Conservation (phyloP, 2,329 filamentous ascomycete species). For the Beauveria sp. region DNA sequence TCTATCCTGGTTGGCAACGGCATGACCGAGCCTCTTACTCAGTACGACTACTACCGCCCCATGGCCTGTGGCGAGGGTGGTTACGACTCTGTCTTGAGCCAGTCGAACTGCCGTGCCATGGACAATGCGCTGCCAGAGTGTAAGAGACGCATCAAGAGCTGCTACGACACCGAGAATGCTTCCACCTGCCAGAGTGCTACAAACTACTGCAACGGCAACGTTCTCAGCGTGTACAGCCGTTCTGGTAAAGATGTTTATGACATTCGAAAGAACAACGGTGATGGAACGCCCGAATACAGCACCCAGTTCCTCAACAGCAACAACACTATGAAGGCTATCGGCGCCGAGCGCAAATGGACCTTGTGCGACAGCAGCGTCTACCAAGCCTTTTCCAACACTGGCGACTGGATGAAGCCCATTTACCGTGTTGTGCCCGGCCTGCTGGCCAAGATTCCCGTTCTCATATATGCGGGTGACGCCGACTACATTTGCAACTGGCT, state of each 20-base stretch:
- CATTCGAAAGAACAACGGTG: slow-evolving; percentile 85
- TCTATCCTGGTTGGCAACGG: slow-evolving; percentile 94
- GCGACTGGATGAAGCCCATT: slow-evolving; percentile 99
- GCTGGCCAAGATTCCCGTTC: slow-evolving; percentile 83
- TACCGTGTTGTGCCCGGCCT: slow-evolving; percentile 81
- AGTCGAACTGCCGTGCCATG: slow-evolving; percentile 76
- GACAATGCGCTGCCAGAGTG: slow-evolving; percentile 87
- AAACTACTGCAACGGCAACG: slow-evolving; percentile 97
- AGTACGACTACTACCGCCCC: slow-evolving; percentile 92
- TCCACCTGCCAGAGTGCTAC: slow-evolving; percentile 90
- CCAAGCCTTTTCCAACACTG: slow-evolving; percentile 93
- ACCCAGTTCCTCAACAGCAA: slow-evolving; percentile 76
- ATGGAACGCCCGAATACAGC: slow-evolving; percentile 74
- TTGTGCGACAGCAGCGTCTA: slow-evolving; percentile 99
- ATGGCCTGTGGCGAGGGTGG: slow-evolving; percentile 98
- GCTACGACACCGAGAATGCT: slow-evolving; percentile 85
- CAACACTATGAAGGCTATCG: slow-evolving; percentile 77
- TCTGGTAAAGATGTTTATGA: slow-evolving; percentile 94
- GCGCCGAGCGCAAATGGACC: slow-evolving; percentile 89
- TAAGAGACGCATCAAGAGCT: slow-evolving; percentile 77
- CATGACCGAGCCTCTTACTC: slow-evolving; percentile 84
- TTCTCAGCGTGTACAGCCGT: slow-evolving; percentile 88
- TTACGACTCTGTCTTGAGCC: slow-evolving; percentile 76
- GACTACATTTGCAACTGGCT: slow-evolving; percentile 98
- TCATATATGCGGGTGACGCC: slow-evolving; percentile 87